A percentile compares a stretch with the other conserved stretches of the same genome.
Conservation (phyloP, 129 eudicot species). For the Cynara cardunculus region DNA sequence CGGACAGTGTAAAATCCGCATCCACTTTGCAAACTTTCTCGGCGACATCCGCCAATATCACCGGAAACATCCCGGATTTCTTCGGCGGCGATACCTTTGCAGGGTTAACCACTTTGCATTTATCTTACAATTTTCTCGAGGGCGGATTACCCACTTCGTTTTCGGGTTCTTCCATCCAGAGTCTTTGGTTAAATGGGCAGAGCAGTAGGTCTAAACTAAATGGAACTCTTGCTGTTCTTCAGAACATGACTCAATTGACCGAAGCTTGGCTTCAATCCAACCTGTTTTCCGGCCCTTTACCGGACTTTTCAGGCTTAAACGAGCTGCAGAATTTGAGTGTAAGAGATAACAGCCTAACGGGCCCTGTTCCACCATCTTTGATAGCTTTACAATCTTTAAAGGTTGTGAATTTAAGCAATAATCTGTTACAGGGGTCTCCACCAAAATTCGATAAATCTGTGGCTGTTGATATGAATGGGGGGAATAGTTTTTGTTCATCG, state of each 20-base stretch:
- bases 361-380: conserved; percentile 65
- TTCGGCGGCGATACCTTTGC: conserved; percentile 46
- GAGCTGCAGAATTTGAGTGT: conserved; percentile 52
- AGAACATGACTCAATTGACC: conserved; percentile 59
- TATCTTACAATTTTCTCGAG: conserved; percentile 48
- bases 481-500: conserved; percentile 68
- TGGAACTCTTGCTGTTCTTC: conserved; percentile 59
- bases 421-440: conserved; percentile 62
- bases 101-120: conserved; percentile 41
- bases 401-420: conserved; percentile 66
- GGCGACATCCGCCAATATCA: conserved; percentile 46
- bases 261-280: conserved; percentile 65
- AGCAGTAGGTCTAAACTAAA: conserved; percentile 33
- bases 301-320: conserved; percentile 53
- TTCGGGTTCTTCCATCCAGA: conserved; percentile 49
- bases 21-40: conserved; percentile 50
- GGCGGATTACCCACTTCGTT: conserved; percentile 64
- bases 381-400: conserved; percentile 31
- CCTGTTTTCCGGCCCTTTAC: conserved; percentile 64
- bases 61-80: conserved; percentile 63
- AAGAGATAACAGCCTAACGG: conserved; percentile 71
- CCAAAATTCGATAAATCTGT: conserved; percentile 57
- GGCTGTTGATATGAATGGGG: conserved; percentile 42
- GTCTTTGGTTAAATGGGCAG: conserved; percentile 83
- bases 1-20: conserved; percentile 47